A percentile compares a stretch with the other conserved stretches of the same genome.
These are phyloP conservation scores for Aspergillus floridensis DNA, from an alignment of 2,329 filamentous ascomycete genomes.

Conservation along the genomic window DNA sequence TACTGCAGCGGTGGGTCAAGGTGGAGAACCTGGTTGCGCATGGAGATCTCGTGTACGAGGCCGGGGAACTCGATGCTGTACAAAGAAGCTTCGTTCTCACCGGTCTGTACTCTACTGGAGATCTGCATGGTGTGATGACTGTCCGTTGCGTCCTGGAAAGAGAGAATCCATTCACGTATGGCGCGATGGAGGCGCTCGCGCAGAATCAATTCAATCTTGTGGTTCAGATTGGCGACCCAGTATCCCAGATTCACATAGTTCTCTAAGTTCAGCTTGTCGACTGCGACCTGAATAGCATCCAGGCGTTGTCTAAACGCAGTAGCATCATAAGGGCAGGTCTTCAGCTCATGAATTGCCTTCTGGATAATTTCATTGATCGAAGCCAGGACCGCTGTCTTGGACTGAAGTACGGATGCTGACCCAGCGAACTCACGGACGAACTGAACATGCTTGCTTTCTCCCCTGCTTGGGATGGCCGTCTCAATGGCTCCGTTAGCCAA, in stretches of 20 bases:
- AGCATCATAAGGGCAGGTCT: conserved; percentile 77
- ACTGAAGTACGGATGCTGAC: conserved; percentile 81
- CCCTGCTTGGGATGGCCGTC: conserved; percentile 54
- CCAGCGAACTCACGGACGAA: conserved; percentile 93
- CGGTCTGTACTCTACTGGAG: conserved; percentile 20
- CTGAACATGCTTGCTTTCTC: conserved; percentile 90
- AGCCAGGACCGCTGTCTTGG: conserved; percentile 75
- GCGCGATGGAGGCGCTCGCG: conserved; percentile 80
- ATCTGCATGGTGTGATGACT: conserved; percentile 27
- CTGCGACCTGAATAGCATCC: conserved; percentile 82
- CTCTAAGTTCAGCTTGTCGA: conserved; percentile 94
- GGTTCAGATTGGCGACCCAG: conserved; percentile 87
- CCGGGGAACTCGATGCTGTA: conserved; percentile 44
- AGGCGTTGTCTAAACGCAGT: conserved; percentile 76
- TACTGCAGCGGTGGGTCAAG: conserved; percentile 90
- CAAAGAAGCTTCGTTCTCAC: conserved; percentile 29
- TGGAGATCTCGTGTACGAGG: conserved; percentile 87
- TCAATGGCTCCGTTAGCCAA: conserved; percentile 61
- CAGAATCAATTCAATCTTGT: conserved; percentile 76
- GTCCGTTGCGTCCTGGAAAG: conserved; percentile 65
- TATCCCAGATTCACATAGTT: conserved; percentile 89
- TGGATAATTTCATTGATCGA: conserved; percentile 78
- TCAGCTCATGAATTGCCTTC: conserved; percentile 77
- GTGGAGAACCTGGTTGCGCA: conserved; percentile 97
- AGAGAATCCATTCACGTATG: conserved; percentile 80